phyloP scores from a whole-genome alignment of 148 eudicot genomes.

The Hydrangea macrophylla region DNA sequence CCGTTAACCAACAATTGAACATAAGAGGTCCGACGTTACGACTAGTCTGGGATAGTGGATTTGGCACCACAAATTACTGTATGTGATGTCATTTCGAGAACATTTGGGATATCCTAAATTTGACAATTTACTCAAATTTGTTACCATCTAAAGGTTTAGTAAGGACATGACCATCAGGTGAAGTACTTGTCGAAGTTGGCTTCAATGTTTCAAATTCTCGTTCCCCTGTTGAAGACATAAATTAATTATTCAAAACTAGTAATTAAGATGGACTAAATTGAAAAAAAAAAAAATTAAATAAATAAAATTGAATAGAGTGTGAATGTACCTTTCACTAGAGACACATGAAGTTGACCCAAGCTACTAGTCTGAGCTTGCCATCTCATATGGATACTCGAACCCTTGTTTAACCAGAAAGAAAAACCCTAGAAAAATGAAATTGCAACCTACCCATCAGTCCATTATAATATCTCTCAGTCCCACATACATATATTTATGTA shows the following conservation, averaged over 20 bases:
- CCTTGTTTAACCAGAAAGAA: constrained; percentile 44
- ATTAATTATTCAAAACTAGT: neutral
- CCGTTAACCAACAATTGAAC: no score
- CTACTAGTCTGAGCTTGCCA: constrained; percentile 39
- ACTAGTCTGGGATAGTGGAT: no score
- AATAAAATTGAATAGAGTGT: no score
- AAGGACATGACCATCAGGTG: constrained; percentile 1
- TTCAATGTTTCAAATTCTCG: constrained; percentile 16
- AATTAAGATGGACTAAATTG: neutral
- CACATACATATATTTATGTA: no score
- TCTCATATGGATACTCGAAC: constrained; percentile 30
- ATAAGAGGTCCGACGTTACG: no score
- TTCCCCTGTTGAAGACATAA: constrained; percentile 25
- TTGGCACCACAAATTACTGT: no score
- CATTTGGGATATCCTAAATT: no score
- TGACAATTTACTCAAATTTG: no score
- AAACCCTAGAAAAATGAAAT: constrained; percentile 26
- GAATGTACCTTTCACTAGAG: constrained; percentile 32
- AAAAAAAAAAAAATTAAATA: no score
- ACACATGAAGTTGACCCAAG: constrained; percentile 32
- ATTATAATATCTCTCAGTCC: no score
- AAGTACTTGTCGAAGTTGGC: constrained; percentile 20
- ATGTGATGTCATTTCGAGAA: no score
- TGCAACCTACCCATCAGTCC: neutral
- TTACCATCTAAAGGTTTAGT: constrained; percentile 17